Evolutionary conservation across 164 flowering plant species (phyloP).

Genomic region (Annona squamosa): DNA sequence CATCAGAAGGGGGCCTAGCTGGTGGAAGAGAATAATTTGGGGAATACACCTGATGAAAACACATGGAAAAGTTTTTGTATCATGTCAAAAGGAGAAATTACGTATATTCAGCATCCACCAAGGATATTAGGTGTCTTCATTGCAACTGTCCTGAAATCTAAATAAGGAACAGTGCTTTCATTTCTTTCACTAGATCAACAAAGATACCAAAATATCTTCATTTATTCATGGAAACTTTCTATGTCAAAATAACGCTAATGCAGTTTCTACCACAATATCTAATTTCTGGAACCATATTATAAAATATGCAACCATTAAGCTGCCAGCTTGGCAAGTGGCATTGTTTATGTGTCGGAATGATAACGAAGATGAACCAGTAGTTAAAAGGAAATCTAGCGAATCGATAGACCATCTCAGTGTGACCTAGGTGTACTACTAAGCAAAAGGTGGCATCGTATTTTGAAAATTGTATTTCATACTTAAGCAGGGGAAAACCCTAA

Average conservation of each 20-base stretch:
- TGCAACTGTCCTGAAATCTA: background rate
- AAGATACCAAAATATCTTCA: too few species aligned
- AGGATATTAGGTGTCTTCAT: background rate
- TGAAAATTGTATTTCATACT: too few species aligned
- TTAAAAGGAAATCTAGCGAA: background rate
- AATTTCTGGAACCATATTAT: background rate
- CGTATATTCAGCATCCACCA: background rate
- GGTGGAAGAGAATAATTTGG: slow-evolving; percentile 58
- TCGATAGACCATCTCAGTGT: background rate
- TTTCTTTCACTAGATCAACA: background rate
- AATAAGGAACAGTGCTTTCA: background rate
- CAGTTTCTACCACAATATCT: background rate
- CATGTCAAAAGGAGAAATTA: background rate
- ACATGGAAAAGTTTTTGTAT: slow-evolving; percentile 3
- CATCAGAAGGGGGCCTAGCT: slow-evolving; percentile 37
- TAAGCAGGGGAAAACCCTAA: background rate
- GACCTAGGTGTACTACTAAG: background rate
- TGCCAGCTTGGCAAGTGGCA: background rate
- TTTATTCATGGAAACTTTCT: too few species aligned
- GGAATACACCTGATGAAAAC: slow-evolving; percentile 33
- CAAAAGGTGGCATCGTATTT: too few species aligned
- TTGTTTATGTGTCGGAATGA: background rate
- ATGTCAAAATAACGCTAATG: too few species aligned
- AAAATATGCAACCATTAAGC: too few species aligned
- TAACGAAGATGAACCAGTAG: background rate